Base-by-base conservation (phyloP, 305 asterid genomes). In the Plantago coronopus region DNA sequence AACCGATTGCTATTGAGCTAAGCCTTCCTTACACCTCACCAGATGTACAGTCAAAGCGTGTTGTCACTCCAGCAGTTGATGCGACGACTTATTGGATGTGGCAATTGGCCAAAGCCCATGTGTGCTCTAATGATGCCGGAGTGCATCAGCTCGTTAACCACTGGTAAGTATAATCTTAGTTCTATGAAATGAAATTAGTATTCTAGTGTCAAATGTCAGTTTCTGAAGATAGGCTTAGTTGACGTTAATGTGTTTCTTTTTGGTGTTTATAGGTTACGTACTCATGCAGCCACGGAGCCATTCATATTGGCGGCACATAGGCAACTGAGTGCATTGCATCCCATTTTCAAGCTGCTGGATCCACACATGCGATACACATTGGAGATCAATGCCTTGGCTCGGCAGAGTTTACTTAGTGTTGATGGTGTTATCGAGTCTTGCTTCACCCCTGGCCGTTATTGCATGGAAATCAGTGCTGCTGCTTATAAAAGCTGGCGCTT, bases 361-460 rank as follows among this genome's bases (percentile, higher is more conserved):
- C 99, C 99, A 10, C 99, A 93, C 73, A 84, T 93, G 97, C 78
- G 99, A 66, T 93, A 93, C 74, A 93, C 97, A 1, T 34, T 93
- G 68, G 98, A 91, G 79, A 86, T 91, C 69, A 91, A 91, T 43
- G 95, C 80, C 0, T 58, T 91, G 79, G 98, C 98, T 55, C 72
- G 98, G 15, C 96, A 88, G 69, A 66, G 65, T 68, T 76, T 91
- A 81, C 72, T 91, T 61, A 76, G 70, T n/a, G 95, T 76, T 0
- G 98, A 84, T 59, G 98, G 95, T 13, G 95, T 93, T 57, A 89
- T 93, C 29, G 98, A 93, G 75, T 73, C 90, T 43, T 86, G 96
- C 84, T 93, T 89, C 76, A 81, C 94, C 20, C 94, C 97, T 0
- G 95, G 97, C 17, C 93, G 95, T 25, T 91, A 84, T 34, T 79